Conservation (phyloP, 148 eudicot species). For the Gaultheria prostrata region DNA sequence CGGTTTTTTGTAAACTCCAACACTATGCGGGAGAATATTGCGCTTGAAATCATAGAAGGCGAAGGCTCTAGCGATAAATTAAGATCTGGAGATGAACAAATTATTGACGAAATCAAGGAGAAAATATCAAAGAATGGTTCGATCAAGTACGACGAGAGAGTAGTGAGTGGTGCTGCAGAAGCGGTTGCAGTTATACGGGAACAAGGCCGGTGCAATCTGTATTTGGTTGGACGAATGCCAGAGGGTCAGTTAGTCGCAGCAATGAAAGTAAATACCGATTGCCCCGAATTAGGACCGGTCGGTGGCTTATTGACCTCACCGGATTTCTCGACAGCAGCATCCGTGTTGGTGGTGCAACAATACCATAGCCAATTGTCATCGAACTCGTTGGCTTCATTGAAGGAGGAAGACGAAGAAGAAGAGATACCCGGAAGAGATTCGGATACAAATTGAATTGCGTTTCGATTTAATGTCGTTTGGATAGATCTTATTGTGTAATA, state of each 20-base stretch:
- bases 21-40: conserved; percentile 31
- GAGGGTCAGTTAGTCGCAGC: conserved; percentile 46
- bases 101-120: conserved; percentile 27
- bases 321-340: conserved; percentile 48
- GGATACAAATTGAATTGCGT: conserved; percentile 15
- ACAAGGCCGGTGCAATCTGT: conserved; percentile 43
- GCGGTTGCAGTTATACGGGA: conserved; percentile 30
- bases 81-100: conserved; percentile 35
- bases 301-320: conserved; percentile 49
- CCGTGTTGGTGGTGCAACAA: conserved; percentile 70
- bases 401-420: conserved; percentile 16
- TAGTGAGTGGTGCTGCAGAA: conserved; percentile 34
- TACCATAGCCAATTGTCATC: conserved; percentile 29
- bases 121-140: conserved; percentile 29
- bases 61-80: conserved; percentile 7
- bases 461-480: background rate
- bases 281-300: conserved; percentile 64
- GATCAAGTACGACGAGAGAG: conserved; percentile 49
- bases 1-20: conserved; percentile 37
- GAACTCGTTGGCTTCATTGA: conserved; percentile 27
- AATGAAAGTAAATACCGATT: conserved; percentile 32
- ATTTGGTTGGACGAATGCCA: conserved; percentile 62
- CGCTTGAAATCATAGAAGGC: conserved; percentile 28
- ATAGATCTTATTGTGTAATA: background rate
- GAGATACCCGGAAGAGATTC: conserved; percentile 20